phyloP scores from a whole-genome alignment of 441 rosid genomes.

The Omphalea diandra region DNA sequence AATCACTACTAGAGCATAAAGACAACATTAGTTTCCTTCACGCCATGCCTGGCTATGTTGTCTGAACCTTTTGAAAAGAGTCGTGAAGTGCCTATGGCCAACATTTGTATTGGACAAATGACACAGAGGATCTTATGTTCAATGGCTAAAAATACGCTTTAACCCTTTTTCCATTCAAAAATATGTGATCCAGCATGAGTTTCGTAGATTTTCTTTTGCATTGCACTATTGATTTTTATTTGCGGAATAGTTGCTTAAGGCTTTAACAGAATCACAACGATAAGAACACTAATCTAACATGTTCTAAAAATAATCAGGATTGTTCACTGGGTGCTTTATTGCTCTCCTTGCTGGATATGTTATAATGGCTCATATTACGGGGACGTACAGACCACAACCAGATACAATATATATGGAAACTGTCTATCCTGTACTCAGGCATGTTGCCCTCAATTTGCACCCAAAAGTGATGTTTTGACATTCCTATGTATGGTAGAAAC shows the following conservation, averaged over 20 bases:
- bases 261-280: no score
- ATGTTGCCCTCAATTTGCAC: slow-evolving; percentile 33
- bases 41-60: not conserved
- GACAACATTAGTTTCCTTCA: not conserved
- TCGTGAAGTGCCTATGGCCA: slow-evolving; percentile 5
- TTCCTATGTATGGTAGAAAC: not conserved
- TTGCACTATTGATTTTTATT: not conserved
- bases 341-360: slow-evolving; percentile 87
- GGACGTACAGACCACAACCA: slow-evolving; percentile 66
- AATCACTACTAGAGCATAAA: slow-evolving; percentile 10
- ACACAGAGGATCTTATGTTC: not conserved
- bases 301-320: slow-evolving; percentile 49
- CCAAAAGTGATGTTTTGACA: not conserved
- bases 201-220: not conserved
- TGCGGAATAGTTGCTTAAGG: no score
- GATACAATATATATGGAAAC: slow-evolving; percentile 92
- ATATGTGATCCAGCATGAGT: not conserved
- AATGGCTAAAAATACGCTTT: not conserved
- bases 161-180: not conserved
- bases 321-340: slow-evolving; percentile 86
- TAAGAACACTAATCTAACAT: slow-evolving; percentile 12
- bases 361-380: slow-evolving; percentile 80
- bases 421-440: slow-evolving; percentile 90
- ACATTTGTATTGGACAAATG: slow-evolving; percentile 13
- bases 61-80: slow-evolving; percentile 8